Evolutionary conservation across 2,329 filamentous ascomycete species (phyloP), one percentile per base, ranked within the genome.

Genomic region (Diaporthe sp.): DNA sequence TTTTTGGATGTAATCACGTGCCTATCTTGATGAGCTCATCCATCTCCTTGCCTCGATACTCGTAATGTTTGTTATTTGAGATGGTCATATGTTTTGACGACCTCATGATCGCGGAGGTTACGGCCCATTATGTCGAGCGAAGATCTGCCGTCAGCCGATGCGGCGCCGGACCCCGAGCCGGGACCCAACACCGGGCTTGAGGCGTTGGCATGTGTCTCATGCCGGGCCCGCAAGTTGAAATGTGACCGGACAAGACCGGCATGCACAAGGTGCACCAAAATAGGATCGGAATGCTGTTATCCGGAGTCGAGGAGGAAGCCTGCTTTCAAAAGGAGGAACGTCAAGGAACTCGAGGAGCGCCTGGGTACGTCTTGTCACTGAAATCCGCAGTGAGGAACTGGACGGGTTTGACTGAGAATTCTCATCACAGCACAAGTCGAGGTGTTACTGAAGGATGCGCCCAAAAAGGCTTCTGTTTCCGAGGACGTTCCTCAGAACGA

Each of bases 301-400:
- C 96, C 97, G 75, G 94, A 97, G 84, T 94, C 95, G 72, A 89
- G 95, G 80, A 92, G 94, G 84, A 98, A 97, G 85, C 94, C 94
- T 72, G 94, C 94, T 6, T 93, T 94, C 27, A 98, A 97, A 86
- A 89, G 95, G 79, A 92, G 94, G 77, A 98, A 98, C 83, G 96
- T 98, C 76, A 97, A 94, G 85, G 93, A 97, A 81, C 86, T 98
- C 73, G 96, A 98, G 83, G 94, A 94, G 77, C 90, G 96, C 80
- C 86, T 98, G 81, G 94, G 94, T 97, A 90, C 77, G 86, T 69
- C 69, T 61, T 32, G 10, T 25, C 53, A 22, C 47, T 58, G 35
- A 4, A 22, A 32, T 25, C 17, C 25, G 71, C 39, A 44, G 68
- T 61, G 72, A 44, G 32, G 51, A 37, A 50, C 35, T 22, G 30